Evolutionary conservation across 306 rosid species (phyloP).

Genomic region (Macrotyloma uniflorum): DNA sequence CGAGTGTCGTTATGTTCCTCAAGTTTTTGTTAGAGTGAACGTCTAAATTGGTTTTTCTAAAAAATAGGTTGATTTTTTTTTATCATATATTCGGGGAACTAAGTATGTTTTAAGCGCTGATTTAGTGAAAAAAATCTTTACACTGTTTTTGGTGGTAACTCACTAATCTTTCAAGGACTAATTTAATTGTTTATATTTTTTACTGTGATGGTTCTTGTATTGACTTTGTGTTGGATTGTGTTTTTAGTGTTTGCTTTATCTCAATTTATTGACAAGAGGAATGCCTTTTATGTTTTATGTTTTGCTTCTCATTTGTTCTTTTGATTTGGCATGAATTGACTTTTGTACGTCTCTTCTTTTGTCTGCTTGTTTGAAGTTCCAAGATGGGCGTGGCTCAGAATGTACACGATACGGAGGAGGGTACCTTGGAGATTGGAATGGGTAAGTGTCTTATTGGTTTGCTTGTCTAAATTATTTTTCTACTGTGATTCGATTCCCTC

Average conservation of each 20-base stretch:
- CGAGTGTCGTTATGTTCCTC: neutral
- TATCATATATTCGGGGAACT: neutral
- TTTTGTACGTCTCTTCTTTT: constrained; percentile 20
- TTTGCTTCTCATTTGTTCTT: constrained; percentile 13
- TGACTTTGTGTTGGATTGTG: neutral
- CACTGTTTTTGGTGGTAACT: neutral
- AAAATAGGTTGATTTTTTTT: neutral
- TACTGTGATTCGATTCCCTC: neutral
- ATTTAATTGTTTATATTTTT: neutral
- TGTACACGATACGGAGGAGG: constrained; percentile 65
- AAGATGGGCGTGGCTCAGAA: constrained; percentile 76
- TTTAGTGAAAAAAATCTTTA: neutral
- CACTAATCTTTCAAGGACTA: neutral
- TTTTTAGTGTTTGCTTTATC: constrained; percentile 9
- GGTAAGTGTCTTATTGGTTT: constrained; percentile 58
- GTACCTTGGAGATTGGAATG: constrained; percentile 89
- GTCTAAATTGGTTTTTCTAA: neutral
- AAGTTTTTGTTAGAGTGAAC: neutral
- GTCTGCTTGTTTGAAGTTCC: constrained; percentile 44
- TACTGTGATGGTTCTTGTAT: neutral
- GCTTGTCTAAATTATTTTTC: constrained; percentile 22
- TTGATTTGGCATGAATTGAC: constrained; percentile 34
- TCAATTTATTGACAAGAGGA: neutral
- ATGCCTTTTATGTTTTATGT: constrained; percentile 1
- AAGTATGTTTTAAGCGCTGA: neutral